Percentiles rank a stretch among this genome's conserved stretches.
These are phyloP conservation scores for Ascoidea rubescens DNA, from an alignment of 805 yeast species.

Conservation along the genomic window DNA sequence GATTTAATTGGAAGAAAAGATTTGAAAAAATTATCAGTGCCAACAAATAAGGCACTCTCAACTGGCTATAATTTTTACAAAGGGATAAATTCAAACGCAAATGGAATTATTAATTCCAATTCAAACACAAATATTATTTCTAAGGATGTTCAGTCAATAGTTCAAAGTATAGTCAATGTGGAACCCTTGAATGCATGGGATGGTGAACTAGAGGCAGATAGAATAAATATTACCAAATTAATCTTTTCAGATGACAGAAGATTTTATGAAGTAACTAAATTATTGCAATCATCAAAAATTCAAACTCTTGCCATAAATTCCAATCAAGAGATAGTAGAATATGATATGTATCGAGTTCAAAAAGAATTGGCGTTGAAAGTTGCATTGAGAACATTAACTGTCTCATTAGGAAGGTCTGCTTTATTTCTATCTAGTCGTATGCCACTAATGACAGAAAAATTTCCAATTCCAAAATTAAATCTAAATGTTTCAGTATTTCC, in stretches of 20 bases:
- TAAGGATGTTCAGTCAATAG: conserved; percentile 28
- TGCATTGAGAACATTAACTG: conserved; percentile 58
- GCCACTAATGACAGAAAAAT: conserved; percentile 77
- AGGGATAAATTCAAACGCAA: conserved; percentile 4
- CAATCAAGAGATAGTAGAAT: conserved; percentile 33
- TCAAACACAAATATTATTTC: conserved; percentile 6
- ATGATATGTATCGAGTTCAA: conserved; percentile 39
- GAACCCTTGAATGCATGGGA: conserved; percentile 51
- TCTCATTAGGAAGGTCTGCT: conserved; percentile 71
- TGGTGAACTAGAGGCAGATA: conserved; percentile 55
- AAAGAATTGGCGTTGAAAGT: conserved; percentile 43
- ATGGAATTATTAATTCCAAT: conserved; percentile 1
- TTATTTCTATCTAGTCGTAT: conserved; percentile 50
- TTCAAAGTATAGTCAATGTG: conserved; percentile 24
- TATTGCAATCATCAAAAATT: conserved; percentile 55
- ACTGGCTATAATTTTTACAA: not conserved
- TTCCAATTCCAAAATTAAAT: conserved; percentile 66
- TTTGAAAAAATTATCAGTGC: conserved; percentile 21
- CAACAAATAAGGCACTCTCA: not conserved
- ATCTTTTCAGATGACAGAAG: conserved; percentile 71
- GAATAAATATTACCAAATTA: conserved; percentile 50
- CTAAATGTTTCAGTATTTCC: conserved; percentile 56
- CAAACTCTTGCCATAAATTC: conserved; percentile 35
- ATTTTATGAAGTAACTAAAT: conserved; percentile 58
- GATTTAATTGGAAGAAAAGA: conserved; percentile 60